Conservation (phyloP, 306 rosid genomes). For the Notholithocarpus densiflorus region DNA sequence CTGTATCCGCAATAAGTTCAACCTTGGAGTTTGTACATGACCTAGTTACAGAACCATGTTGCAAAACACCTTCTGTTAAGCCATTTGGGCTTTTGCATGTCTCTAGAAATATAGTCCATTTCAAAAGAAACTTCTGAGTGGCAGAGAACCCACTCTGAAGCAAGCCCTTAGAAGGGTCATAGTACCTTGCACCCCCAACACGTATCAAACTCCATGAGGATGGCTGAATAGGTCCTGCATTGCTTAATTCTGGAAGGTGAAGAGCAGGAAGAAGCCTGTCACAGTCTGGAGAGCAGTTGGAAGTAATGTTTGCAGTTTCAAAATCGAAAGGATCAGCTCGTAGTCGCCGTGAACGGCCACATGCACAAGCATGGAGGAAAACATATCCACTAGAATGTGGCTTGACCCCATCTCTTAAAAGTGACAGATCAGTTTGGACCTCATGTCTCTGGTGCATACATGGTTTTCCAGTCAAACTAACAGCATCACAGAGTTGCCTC, state of each 20-base stretch:
- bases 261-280: constrained; percentile 73
- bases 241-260: constrained; percentile 58
- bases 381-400: constrained; percentile 84
- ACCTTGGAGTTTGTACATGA: constrained; percentile 24
- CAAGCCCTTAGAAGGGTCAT: constrained; percentile 82
- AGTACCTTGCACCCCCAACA: constrained; percentile 79
- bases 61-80: constrained; percentile 33
- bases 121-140: constrained; percentile 65
- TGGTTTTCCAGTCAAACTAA: constrained; percentile 92
- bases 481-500: constrained; percentile 86
- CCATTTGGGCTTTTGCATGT: constrained; percentile 35
- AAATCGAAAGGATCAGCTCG: constrained; percentile 88
- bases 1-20: constrained; percentile 38
- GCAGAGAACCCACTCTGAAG: constrained; percentile 86
- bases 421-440: constrained; percentile 34
- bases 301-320: constrained; percentile 61
- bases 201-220: constrained; percentile 87
- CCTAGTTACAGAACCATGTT: constrained; percentile 37
- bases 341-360: constrained; percentile 77
- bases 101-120: constrained; percentile 60
- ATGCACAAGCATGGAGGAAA: constrained; percentile 87
- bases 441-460: constrained; percentile 87
- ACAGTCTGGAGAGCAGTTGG: constrained; percentile 66
- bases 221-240: constrained; percentile 48
- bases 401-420: constrained; percentile 29